Base-by-base conservation (phyloP, 805 yeast species). In the Saccharomyces jurei region DNA sequence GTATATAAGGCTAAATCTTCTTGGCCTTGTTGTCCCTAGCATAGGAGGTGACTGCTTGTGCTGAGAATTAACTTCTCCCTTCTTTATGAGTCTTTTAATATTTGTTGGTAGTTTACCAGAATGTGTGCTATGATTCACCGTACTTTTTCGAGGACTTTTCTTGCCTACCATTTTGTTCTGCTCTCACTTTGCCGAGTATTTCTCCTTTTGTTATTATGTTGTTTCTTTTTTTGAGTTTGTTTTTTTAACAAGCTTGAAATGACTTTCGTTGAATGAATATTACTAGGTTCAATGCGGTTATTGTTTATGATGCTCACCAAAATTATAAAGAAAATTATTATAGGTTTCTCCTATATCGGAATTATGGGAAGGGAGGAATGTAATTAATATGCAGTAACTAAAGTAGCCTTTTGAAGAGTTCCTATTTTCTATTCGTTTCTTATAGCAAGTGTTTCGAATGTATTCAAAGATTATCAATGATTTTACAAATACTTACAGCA, bases 1-100 rank as follows among this genome's bases (percentile, higher is more conserved):
- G 53, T 75, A 76, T 11, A 76, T 64, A 27, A 76, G 60, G 58
- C 78, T 73, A 57, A 76, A 76, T 57, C 75, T 67, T 63, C 79
- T 71, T 49, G 74, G 76, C 54, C 71, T 65, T 17, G 56, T 48
- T 50, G 52, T 50, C 9, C 48, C 21, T 4, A 47, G 48, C 25
- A 17, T 36, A 11, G 44, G 44, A n/a, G 44, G 44, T n/a, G 44
- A n/a, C 8, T 36, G 44, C 22, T 17, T 36, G 25, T 4, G 6
- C 11, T 17, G 17, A 9, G 22, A 17, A 17, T 6, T 6, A 17
- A 22, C 17, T 36, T 36, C 44, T 4, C 44, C 46, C 52, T 44
- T 41, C 48, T 48, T 55, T 52, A 50, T 54, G 28, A 54, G 50
- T 31, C 54, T 49, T 30, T 50, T 46, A 25, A 48, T 46, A 46